Evolutionary conservation across 176 grass and related monocot species (phyloP).

Genomic region (Triticum monococcum): DNA sequence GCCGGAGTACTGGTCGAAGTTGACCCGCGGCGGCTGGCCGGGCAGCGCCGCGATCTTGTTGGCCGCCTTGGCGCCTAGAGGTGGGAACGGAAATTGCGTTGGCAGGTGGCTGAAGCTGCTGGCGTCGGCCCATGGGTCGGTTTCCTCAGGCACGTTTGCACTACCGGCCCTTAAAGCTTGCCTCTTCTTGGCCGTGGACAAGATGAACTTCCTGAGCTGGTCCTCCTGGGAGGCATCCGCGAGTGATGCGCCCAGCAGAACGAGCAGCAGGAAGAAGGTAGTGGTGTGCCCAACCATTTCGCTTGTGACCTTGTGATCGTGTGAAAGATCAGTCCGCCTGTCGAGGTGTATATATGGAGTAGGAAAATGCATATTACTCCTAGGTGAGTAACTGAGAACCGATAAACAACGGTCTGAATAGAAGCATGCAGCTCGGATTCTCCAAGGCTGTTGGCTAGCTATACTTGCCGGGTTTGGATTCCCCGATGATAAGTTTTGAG

Average conservation of each 20-base stretch:
- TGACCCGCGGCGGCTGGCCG: slow-evolving; percentile 37
- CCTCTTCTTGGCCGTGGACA: slow-evolving; percentile 1
- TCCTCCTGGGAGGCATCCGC: slow-evolving; percentile 24
- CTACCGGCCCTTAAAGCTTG: neutral
- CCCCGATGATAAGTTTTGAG: neutral
- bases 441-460: neutral
- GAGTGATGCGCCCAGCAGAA: neutral
- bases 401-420: neutral
- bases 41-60: slow-evolving; percentile 38
- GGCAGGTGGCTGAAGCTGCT: slow-evolving; percentile 9
- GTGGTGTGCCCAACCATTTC: neutral
- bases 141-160: neutral
- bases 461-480: neutral
- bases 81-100: neutral
- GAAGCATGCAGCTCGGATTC: neutral
- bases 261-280: neutral
- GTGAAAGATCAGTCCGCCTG: neutral
- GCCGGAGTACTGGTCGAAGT: slow-evolving; percentile 48
- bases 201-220: slow-evolving; percentile 18
- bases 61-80: slow-evolving; percentile 19
- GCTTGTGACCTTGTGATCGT: neutral
- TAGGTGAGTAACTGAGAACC: neutral
- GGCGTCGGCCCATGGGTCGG: slow-evolving; percentile 1
- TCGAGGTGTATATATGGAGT: neutral
- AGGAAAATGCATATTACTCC: too few species aligned